phyloP scores from a whole-genome alignment of 257 asterid genomes.

The Fraxinus americana region DNA sequence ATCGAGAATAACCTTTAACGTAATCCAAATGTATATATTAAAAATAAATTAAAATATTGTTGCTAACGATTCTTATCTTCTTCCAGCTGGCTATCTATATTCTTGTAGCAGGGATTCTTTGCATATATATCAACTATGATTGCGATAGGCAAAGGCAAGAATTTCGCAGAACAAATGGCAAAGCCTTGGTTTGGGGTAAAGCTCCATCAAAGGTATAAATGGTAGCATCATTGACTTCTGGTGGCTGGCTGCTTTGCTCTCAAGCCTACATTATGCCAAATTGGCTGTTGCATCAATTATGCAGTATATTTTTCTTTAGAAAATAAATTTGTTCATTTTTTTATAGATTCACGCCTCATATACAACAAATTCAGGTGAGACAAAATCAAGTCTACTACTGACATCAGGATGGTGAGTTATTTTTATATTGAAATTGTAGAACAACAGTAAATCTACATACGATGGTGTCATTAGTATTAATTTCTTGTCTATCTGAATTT shows the following conservation, averaged over 20 bases:
- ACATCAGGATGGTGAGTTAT: slow-evolving; percentile 89
- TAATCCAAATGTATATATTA: background rate
- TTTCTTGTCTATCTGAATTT: background rate
- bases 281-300: slow-evolving; percentile 11
- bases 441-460: slow-evolving; percentile 1
- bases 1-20: background rate
- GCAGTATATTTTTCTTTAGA: background rate
- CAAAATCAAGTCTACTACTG: slow-evolving; percentile 80
- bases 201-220: slow-evolving; percentile 88
- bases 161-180: slow-evolving; percentile 89
- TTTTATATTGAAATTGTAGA: background rate
- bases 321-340: slow-evolving; percentile 7
- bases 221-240: slow-evolving; percentile 3
- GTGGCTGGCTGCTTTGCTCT: slow-evolving; percentile 10
- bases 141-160: slow-evolving; percentile 98
- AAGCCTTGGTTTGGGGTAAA: slow-evolving; percentile 91
- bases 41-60: background rate
- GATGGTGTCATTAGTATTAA: background rate
- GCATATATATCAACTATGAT: slow-evolving; percentile 88
- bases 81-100: slow-evolving; percentile 73
- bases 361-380: slow-evolving; percentile 74
- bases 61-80: slow-evolving; percentile 29
- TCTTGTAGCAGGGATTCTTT: slow-evolving; percentile 79
- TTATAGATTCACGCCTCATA: slow-evolving; percentile 81
- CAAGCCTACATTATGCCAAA: slow-evolving; percentile 13